These are phyloP conservation scores for Tubosaeta sp. DNA, from an alignment of 768 basidiomycete species.

Conservation along the genomic window DNA sequence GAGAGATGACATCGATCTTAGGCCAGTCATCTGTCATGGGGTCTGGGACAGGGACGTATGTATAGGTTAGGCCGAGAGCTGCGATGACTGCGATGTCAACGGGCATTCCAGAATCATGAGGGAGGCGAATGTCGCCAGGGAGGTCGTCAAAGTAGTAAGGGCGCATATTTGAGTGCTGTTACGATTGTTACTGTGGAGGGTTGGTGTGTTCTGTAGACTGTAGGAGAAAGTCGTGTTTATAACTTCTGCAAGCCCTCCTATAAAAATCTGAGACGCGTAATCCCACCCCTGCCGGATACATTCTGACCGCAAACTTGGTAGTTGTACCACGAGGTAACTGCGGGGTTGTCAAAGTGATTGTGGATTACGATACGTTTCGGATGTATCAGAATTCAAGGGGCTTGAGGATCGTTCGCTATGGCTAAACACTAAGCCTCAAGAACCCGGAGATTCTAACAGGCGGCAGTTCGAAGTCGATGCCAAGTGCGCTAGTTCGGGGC, in stretches of 20 bases:
- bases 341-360: background rate
- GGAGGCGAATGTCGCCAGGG: constrained; percentile 74
- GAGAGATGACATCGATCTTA: constrained; percentile 54
- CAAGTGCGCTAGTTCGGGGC: background rate
- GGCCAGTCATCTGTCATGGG: constrained; percentile 37
- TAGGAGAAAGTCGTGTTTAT: background rate
- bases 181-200: background rate
- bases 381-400: background rate
- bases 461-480: background rate
- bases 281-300: background rate
- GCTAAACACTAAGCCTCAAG: background rate
- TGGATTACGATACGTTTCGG: background rate
- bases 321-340: background rate
- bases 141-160: constrained; percentile 69
- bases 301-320: background rate
- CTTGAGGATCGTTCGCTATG: background rate
- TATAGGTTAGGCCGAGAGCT: constrained; percentile 58
- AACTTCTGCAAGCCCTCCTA: background rate
- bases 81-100: constrained; percentile 49
- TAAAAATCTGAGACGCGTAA: background rate
- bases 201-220: background rate
- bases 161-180: constrained; percentile 42
- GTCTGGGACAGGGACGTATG: constrained; percentile 60
- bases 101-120: constrained; percentile 65
- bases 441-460: background rate